Percentiles rank a stretch among this genome's conserved stretches.
phyloP scores from a whole-genome alignment of 352 stramenopile genomes.

The Globisporangium spinosum region DNA sequence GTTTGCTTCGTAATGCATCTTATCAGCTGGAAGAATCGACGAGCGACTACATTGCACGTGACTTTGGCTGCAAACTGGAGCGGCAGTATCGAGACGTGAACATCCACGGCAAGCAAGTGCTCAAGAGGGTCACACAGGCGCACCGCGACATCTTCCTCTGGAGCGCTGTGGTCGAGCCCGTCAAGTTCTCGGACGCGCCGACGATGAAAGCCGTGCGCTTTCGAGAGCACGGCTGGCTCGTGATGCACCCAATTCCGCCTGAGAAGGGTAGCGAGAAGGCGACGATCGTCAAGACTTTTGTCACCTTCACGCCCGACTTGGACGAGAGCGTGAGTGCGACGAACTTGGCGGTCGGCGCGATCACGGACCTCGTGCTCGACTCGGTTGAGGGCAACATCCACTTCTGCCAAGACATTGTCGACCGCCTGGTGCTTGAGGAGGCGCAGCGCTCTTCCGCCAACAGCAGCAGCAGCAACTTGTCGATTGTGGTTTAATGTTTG shows the following conservation, averaged over 20 bases:
- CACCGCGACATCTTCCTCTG: slow-evolving; percentile 8
- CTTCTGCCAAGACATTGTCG: slow-evolving; percentile 9
- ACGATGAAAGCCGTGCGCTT: slow-evolving; percentile 6
- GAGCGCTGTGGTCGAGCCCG: slow-evolving; percentile 8
- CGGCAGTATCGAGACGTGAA: background rate
- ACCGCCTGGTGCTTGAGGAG: slow-evolving; percentile 12
- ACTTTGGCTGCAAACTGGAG: slow-evolving; percentile 11
- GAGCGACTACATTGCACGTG: background rate
- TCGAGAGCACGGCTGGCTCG: slow-evolving; percentile 13
- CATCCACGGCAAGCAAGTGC: slow-evolving; percentile 18
- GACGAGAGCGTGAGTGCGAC: background rate
- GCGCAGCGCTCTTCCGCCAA: background rate
- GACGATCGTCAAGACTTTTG: slow-evolving; percentile 15
- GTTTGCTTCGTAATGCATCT: too few species aligned
- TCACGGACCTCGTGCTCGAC: slow-evolving; percentile 16
- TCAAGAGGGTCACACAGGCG: slow-evolving; percentile 4
- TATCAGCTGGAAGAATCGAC: slow-evolving; percentile 11
- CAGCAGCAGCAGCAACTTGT: background rate
- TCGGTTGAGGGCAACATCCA: slow-evolving; percentile 14
- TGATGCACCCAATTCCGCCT: background rate
- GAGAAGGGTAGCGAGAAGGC: background rate
- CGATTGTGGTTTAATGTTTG: background rate
- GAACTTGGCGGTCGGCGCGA: slow-evolving; percentile 6
- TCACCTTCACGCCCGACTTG: slow-evolving; percentile 12
- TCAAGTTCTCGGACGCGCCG: slow-evolving; percentile 2